Evolutionary conservation across 768 basidiomycete species (phyloP).

Genomic region (Trametopsis cervina): DNA sequence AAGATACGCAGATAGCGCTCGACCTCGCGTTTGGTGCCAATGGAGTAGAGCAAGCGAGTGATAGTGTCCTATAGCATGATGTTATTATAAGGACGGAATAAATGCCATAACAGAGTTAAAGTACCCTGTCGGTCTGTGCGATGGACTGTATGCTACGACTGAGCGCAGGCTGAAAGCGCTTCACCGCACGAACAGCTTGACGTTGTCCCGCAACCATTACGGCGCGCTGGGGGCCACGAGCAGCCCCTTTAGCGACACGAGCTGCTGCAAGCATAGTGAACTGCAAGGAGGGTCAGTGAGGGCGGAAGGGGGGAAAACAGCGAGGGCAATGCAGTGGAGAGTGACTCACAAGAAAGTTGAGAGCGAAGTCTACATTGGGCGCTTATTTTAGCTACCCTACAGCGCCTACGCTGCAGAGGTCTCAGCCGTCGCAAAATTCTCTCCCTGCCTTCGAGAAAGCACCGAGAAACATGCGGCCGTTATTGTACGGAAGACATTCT

Average conservation of each 20-base stretch:
- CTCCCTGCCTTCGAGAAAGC: neutral
- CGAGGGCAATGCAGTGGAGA: neutral
- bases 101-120: conserved; percentile 19
- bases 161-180: conserved; percentile 21
- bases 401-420: no score
- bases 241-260: conserved; percentile 15
- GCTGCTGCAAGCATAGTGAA: conserved; percentile 15
- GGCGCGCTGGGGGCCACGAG: conserved; percentile 34
- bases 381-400: neutral
- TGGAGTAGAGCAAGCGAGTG: conserved; percentile 91
- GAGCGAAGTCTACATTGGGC: no score
- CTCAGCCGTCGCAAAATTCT: neutral
- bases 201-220: conserved; percentile 36
- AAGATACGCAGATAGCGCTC: conserved; percentile 98
- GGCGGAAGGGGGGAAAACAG: neutral
- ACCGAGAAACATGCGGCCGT: neutral
- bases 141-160: conserved; percentile 40
- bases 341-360: neutral
- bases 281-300: neutral
- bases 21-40: conserved; percentile 95
- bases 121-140: conserved; percentile 70
- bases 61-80: conserved; percentile 78
- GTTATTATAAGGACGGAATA: conserved; percentile 2
- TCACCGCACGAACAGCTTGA: conserved; percentile 34
- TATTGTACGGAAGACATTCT: neutral